Evolutionary conservation across 2,329 filamentous ascomycete species (phyloP).

Genomic region (Fusarium liriodendri): DNA sequence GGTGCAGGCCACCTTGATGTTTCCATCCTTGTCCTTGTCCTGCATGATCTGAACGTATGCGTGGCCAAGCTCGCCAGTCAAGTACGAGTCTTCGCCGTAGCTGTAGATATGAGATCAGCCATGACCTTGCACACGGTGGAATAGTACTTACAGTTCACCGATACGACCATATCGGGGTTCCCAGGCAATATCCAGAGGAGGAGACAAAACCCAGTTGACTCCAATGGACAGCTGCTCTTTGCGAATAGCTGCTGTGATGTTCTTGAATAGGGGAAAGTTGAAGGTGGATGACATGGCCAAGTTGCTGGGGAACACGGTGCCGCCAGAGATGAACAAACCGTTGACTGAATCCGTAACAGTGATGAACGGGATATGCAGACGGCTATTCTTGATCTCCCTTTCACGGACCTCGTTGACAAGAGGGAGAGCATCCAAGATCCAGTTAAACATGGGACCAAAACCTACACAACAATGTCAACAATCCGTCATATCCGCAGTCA

Average conservation of each 20-base stretch:
- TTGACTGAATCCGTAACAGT: slow-evolving; percentile 42
- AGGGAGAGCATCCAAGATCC: slow-evolving; percentile 43
- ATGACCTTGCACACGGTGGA: background rate
- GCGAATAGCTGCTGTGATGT: slow-evolving; percentile 42
- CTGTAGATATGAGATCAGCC: slow-evolving; percentile 38
- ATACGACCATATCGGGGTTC: slow-evolving; percentile 45
- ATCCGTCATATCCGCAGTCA: background rate
- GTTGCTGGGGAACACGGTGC: slow-evolving; percentile 48
- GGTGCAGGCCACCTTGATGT: slow-evolving; percentile 49
- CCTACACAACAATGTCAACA: slow-evolving; percentile 22
- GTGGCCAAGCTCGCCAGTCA: slow-evolving; percentile 47
- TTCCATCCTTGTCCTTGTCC: slow-evolving; percentile 46
- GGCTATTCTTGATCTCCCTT: slow-evolving; percentile 24
- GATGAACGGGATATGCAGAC: slow-evolving; percentile 34
- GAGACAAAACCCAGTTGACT: slow-evolving; percentile 48
- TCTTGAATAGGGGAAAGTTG: slow-evolving; percentile 45
- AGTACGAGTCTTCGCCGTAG: slow-evolving; percentile 48
- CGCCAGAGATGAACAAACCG: slow-evolving; percentile 44
- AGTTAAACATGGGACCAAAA: slow-evolving; percentile 45
- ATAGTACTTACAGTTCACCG: slow-evolving; percentile 30
- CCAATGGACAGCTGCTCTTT: slow-evolving; percentile 48
- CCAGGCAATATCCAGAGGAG: slow-evolving; percentile 47
- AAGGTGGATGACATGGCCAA: slow-evolving; percentile 46
- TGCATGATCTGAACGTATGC: slow-evolving; percentile 51
- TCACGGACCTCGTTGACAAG: slow-evolving; percentile 40